phyloP scores from a whole-genome alignment of 2,329 filamentous ascomycete species.

The Beauveria rudraprayagi region DNA sequence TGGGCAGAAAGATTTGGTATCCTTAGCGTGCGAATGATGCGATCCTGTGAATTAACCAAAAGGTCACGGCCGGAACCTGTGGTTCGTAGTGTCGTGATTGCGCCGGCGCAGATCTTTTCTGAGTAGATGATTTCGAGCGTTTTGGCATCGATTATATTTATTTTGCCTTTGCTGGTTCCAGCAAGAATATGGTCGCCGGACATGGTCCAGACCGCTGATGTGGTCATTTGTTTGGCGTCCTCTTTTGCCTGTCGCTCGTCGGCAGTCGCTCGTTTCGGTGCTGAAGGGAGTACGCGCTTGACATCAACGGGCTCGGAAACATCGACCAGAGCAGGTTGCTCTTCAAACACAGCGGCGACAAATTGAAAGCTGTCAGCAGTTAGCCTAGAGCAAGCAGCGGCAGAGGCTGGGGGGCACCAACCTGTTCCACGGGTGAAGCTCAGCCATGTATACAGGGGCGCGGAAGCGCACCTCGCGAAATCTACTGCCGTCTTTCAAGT shows the following conservation, averaged over 20 bases:
- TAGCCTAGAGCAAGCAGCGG: constrained; percentile 11
- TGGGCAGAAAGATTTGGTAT: constrained; percentile 67
- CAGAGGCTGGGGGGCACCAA: constrained; percentile 28
- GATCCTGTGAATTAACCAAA: constrained; percentile 87
- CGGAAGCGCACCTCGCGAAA: constrained; percentile 84
- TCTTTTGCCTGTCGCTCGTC: constrained; percentile 85
- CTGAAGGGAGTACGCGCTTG: constrained; percentile 72
- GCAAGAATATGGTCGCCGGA: constrained; percentile 83
- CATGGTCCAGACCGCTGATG: constrained; percentile 80
- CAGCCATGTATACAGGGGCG: constrained; percentile 89
- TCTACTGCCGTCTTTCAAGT: constrained; percentile 62
- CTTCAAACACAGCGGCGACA: constrained; percentile 88
- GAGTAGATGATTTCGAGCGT: constrained; percentile 82
- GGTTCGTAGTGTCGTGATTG: constrained; percentile 80
- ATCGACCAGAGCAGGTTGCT: constrained; percentile 83
- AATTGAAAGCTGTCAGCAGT: constrained; percentile 62
- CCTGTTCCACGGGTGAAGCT: constrained; percentile 88
- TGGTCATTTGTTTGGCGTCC: constrained; percentile 91
- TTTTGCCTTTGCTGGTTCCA: constrained; percentile 89
- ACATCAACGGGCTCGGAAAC: constrained; percentile 59
- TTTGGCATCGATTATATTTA: constrained; percentile 86
- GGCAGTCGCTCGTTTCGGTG: constrained; percentile 64
- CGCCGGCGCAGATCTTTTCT: constrained; percentile 76
- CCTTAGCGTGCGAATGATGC: constrained; percentile 87
- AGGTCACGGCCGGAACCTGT: constrained; percentile 76